A percentile compares a stretch with the other conserved stretches of the same genome.
Conservation (phyloP, 2,329 filamentous ascomycete species). For the Trichoderma sp. region DNA sequence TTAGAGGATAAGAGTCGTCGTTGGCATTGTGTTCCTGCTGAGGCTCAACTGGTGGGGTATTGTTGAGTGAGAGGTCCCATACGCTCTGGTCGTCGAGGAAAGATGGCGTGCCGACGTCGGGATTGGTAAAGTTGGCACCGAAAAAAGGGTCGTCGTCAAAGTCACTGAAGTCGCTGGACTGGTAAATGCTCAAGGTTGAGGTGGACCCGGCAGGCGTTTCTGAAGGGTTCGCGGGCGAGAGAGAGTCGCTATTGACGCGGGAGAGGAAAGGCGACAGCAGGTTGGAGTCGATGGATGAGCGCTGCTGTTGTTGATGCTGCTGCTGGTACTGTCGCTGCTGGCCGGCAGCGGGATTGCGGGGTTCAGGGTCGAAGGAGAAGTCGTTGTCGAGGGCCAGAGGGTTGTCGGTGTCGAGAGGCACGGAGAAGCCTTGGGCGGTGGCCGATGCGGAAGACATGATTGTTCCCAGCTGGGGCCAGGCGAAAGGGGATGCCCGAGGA, state of each 20-base stretch:
- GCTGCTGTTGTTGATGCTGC: constrained; percentile 23
- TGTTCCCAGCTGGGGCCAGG: constrained; percentile 22
- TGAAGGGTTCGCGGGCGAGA: constrained; percentile 33
- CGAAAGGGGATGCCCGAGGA: constrained; percentile 23
- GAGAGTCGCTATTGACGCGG: constrained; percentile 33
- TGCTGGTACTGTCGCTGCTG: constrained; percentile 2
- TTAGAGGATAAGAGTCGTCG: constrained; percentile 44
- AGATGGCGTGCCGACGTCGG: constrained; percentile 41
- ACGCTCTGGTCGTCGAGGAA: constrained; percentile 41
- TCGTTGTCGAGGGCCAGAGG: constrained; percentile 33
- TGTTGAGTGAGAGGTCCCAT: constrained; percentile 15
- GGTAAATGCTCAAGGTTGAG: constrained; percentile 47
- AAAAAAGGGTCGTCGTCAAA: constrained; percentile 51
- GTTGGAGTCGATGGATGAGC: constrained; percentile 36
- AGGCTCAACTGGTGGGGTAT: constrained; percentile 9
- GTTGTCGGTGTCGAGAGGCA: constrained; percentile 34
- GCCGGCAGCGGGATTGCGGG: constrained; percentile 31
- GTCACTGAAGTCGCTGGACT: constrained; percentile 49
- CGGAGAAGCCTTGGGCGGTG: constrained; percentile 40
- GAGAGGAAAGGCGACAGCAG: constrained; percentile 46
- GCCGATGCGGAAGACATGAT: constrained; percentile 46
- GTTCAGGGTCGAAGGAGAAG: constrained; percentile 32
- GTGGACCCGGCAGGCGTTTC: constrained; percentile 51
- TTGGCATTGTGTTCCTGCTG: constrained; percentile 19
- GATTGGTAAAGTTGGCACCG: constrained; percentile 46